Evolutionary conservation across 495 filamentous ascomycete species (phyloP), one percentile per base, ranked within the genome.

Genomic region (Annulohypoxylon nitens): DNA sequence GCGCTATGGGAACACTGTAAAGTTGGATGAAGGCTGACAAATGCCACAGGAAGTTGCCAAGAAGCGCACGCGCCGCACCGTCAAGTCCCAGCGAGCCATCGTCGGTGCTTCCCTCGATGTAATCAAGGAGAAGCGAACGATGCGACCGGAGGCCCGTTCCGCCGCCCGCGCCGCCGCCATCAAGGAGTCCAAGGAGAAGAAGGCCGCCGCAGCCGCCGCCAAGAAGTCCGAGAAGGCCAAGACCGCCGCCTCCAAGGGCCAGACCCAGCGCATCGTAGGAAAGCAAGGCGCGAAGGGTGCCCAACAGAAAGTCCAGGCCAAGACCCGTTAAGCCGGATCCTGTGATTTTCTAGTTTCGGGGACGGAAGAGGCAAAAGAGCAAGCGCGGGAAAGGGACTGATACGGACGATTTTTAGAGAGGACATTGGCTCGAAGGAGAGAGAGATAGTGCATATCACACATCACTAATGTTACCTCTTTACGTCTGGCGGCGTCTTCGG

Each of bases 181-280:
- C 88, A 93, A 92, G 86, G 93, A 94, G 78, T 90, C 90, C 84
- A 99, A 99, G 91, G 95, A 96, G 83, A 97, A 98, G 93, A 96
- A 95, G 87, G 85, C 90, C 70, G 93, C 89, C 66, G 88, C 90
- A 58, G 89, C 92, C 84, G 91, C 88, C 83, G 90, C 90, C 84
- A 99, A 99, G 93, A 98, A 98, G 93, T 90, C 92, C 48, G 97
- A 98, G 86, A 99, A 99, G 93, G 96, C 96, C 74, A 99, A 98
- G 93, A 87, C 73, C 77, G 96, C 95, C 68, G 88, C 89, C 57
- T 87, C 90, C 80, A 91, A 92, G 86, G 95, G 94, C 74, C 87
- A 93, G 86, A 86, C 87, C 69, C 84, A 87, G 79, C 88, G 91
- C 81, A 93, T 97, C 83, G 87, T 90, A 82, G 92, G 93, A 88